Percentiles rank a stretch among this genome's conserved stretches.
These are phyloP conservation scores for Penicillium lagena DNA, from an alignment of 495 filamentous ascomycete species.

Conservation along the genomic window DNA sequence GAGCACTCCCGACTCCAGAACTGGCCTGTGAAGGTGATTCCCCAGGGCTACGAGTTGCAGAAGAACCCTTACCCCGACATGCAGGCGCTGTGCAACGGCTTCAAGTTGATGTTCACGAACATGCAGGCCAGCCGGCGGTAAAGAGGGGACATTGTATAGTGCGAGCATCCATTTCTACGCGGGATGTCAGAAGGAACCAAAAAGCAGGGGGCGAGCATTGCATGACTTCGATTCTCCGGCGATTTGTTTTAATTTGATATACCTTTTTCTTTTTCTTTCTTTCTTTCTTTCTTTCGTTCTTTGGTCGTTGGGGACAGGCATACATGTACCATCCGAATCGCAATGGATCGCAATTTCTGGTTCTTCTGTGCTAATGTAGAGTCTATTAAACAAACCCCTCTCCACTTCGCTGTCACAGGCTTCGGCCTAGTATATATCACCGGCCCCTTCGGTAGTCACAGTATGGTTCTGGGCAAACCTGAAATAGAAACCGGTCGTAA, in stretches of 20 bases:
- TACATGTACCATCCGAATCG: constrained; percentile 9
- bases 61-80: constrained; percentile 88
- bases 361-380: no score
- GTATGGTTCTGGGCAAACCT: no score
- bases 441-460: no score
- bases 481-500: no score
- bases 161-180: no score
- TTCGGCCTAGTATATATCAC: no score
- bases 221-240: constrained; percentile 7
- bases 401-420: no score
- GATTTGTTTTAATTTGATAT: constrained; percentile 16
- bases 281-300: not conserved
- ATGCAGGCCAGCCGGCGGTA: constrained; percentile 34
- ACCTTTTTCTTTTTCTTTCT: constrained; percentile 1
- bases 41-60: constrained; percentile 81
- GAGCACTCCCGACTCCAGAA: constrained; percentile 60
- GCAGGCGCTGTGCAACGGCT: constrained; percentile 86
- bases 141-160: constrained; percentile 14
- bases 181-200: not conserved
- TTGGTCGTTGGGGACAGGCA: constrained; percentile 13
- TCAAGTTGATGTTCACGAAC: constrained; percentile 58
- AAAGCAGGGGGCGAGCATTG: constrained; percentile 11
- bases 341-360: no score
- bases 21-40: constrained; percentile 88
- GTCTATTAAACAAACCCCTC: no score